Evolutionary conservation across 2,329 filamentous ascomycete species (phyloP).

Genomic region (Phyllosticta citribraziliensis): DNA sequence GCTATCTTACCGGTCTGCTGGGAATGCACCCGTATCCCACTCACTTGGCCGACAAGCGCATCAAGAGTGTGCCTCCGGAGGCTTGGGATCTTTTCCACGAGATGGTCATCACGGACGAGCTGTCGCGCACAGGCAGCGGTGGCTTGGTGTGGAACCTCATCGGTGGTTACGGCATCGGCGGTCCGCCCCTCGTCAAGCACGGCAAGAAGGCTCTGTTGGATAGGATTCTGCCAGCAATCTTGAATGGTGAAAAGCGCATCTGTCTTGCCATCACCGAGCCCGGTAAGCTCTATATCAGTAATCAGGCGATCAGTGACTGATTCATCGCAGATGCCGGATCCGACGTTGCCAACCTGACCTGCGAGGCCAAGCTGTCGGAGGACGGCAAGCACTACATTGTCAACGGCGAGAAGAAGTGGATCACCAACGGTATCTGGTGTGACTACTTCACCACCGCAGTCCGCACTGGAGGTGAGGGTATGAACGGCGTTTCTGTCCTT

Average conservation of each 20-base stretch:
- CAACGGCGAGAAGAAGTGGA: conserved; percentile 99
- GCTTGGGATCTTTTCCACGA: conserved; percentile 99
- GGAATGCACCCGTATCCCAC: conserved; percentile 67
- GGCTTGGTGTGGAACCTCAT: conserved; percentile 96
- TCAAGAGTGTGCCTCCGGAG: conserved; percentile 72
- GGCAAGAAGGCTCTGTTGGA: conserved; percentile 77
- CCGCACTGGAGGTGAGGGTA: conserved; percentile 75
- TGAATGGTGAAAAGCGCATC: conserved; percentile 91
- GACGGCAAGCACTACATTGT: conserved; percentile 99
- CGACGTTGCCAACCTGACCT: conserved; percentile 90
- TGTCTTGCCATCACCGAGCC: conserved; percentile 94
- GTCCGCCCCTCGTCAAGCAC: conserved; percentile 85
- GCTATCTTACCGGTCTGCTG: conserved; percentile 86
- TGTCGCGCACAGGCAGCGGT: conserved; percentile 79
- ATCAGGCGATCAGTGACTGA: conserved; percentile 12
- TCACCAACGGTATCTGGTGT: conserved; percentile 92
- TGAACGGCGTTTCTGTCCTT: conserved; percentile 85
- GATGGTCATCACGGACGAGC: conserved; percentile 87
- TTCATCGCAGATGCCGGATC: conserved; percentile 64
- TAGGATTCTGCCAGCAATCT: conserved; percentile 77
- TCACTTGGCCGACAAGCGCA: conserved; percentile 58
- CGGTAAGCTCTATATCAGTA: conserved; percentile 17
- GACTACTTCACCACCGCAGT: conserved; percentile 98
- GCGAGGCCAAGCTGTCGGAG: conserved; percentile 86
- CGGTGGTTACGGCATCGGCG: conserved; percentile 92